Evolutionary conservation across 2,329 filamentous ascomycete species (phyloP), one percentile per base, ranked within the genome.

Genomic region (Botrytis tulipae): DNA sequence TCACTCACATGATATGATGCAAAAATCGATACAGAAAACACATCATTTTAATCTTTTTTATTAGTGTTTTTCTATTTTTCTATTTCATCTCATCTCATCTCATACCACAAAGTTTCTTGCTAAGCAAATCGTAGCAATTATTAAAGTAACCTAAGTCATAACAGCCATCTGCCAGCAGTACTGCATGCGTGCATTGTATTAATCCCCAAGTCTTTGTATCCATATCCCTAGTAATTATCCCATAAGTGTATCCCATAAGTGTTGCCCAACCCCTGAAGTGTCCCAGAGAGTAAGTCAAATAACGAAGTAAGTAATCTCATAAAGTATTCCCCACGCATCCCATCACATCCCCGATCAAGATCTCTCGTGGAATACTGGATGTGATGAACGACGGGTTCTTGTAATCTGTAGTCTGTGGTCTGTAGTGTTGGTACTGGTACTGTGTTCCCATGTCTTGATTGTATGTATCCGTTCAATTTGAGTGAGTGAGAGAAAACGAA

Each of bases 91-190:
- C 51, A 10, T 29, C 16, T 22, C 29, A 14, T 16, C n/a, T 57
- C 51, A 57, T 29, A 29, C n/a, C n/a, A 18, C 16, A 18, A 57
- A 57, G 2, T 29, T 32, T n/a, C n/a, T 18, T 57, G 14, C 6
- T 29, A 16, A 68, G 20, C n/a, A 10, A 42, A 32, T 57, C 51
- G 5, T 40, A 57, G 18, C 35, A 42, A 44, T 57, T 42, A 40
- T 40, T 29, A n/a, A 9, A 42, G 10, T 22, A 65, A 46, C 8
- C 61, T 8, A 69, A 29, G 10, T 42, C n/a, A 57, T 32, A 32
- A 69, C 48, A 69, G 37, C 37, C 6, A 57, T 42, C 66, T 57
- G 66, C 66, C n/a, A 44, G 66, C 48, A 69, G 66, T 32, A 57
- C 35, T 25, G n/a, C 40, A 29, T 29, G 25, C 37, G 18, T 32